Evolutionary conservation across 306 rosid species (phyloP).

Genomic region (Dalbergia cochinchinensis): DNA sequence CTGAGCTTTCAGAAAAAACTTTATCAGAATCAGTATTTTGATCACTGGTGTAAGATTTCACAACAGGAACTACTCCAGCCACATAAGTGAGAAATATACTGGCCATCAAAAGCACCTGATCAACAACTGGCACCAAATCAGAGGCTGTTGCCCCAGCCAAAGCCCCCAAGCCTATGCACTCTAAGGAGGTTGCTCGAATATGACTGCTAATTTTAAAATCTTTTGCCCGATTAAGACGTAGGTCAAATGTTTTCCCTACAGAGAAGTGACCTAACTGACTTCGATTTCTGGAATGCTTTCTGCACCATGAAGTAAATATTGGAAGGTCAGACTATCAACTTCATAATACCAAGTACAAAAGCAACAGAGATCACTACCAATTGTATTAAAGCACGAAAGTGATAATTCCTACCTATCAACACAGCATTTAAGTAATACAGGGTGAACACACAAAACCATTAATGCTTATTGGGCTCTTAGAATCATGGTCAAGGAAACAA

Average conservation of each 20-base stretch:
- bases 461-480: neutral
- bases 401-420: slow-evolving; percentile 19
- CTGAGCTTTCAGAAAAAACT: slow-evolving; percentile 55
- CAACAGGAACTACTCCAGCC: slow-evolving; percentile 82
- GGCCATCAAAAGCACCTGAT: slow-evolving; percentile 84
- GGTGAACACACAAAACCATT: slow-evolving; percentile 21
- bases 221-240: slow-evolving; percentile 47
- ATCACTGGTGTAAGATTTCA: slow-evolving; percentile 54
- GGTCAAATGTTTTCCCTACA: slow-evolving; percentile 49
- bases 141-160: slow-evolving; percentile 64
- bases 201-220: slow-evolving; percentile 48
- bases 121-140: slow-evolving; percentile 71
- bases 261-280: slow-evolving; percentile 49
- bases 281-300: slow-evolving; percentile 59
- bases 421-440: neutral
- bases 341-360: slow-evolving; percentile 31
- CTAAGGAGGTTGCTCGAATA: slow-evolving; percentile 50
- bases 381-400: slow-evolving; percentile 16
- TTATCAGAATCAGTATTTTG: slow-evolving; percentile 60
- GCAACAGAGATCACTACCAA: neutral
- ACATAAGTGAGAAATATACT: slow-evolving; percentile 86
- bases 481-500: slow-evolving; percentile 16
- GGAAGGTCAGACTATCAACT: slow-evolving; percentile 37
- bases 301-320: slow-evolving; percentile 48
- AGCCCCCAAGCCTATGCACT: slow-evolving; percentile 67